Conservation (phyloP, 805 yeast genomes). For the Zygoascus tannicola region DNA sequence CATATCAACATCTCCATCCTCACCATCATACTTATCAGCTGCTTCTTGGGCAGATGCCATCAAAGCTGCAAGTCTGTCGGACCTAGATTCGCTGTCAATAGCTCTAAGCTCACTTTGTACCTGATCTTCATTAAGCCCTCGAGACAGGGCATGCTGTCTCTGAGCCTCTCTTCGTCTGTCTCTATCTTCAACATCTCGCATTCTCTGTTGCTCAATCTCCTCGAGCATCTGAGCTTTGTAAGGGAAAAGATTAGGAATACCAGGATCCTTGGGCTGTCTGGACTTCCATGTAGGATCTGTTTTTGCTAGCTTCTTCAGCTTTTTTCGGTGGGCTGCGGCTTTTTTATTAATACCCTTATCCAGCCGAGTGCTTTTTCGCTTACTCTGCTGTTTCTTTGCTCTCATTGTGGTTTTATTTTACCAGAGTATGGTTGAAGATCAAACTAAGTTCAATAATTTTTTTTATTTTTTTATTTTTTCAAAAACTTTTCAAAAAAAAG, state of each 20-base stretch:
- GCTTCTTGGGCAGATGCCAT: constrained; percentile 86
- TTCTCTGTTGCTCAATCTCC: constrained; percentile 42
- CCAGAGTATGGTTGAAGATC: neutral
- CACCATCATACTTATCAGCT: constrained; percentile 62
- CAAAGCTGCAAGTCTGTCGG: constrained; percentile 66
- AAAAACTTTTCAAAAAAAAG: too few relatives aligned
- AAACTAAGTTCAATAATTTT: neutral
- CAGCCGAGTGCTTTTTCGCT: constrained; percentile 86
- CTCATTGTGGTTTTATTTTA: constrained; percentile 8
- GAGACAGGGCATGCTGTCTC: constrained; percentile 27
- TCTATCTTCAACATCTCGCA: constrained; percentile 33
- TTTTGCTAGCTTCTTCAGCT: constrained; percentile 72
- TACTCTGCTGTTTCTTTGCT: constrained; percentile 36
- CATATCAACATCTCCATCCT: constrained; percentile 29
- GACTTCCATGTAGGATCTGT: constrained; percentile 93
- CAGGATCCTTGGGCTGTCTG: constrained; percentile 74
- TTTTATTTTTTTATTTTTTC: neutral
- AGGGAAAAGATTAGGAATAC: constrained; percentile 92
- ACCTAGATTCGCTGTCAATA: constrained; percentile 32
- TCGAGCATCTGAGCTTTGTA: constrained; percentile 75
- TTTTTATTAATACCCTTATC: constrained; percentile 95
- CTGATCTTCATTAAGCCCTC: constrained; percentile 31
- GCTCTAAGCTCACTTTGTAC: constrained; percentile 31
- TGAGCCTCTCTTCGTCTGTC: constrained; percentile 30
- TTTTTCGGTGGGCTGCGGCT: constrained; percentile 84